Conservation (phyloP, 1,284 basidiomycete genomes). For the Cystobasidium pallidum region DNA sequence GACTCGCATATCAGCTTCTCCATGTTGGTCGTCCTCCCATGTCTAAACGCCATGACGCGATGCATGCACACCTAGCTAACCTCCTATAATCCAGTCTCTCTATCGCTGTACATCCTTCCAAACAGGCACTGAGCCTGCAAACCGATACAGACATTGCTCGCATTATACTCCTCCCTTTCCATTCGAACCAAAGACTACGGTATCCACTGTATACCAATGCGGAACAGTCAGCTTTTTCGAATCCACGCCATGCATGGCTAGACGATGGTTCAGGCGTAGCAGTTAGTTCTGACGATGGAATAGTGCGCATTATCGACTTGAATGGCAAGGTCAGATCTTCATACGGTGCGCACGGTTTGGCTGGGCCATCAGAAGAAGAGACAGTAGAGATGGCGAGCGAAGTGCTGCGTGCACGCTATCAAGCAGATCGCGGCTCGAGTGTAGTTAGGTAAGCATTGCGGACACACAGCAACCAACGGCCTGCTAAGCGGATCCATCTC, state of each 20-base stretch:
- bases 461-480: slow-evolving; percentile 26
- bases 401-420: slow-evolving; percentile 45
- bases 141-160: slow-evolving; percentile 50
- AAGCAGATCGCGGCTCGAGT: slow-evolving; percentile 49
- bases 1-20: slow-evolving; percentile 52
- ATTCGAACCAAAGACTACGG: slow-evolving; percentile 45
- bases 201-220: slow-evolving; percentile 51
- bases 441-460: slow-evolving; percentile 45
- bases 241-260: slow-evolving; percentile 50
- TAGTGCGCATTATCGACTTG: slow-evolving; percentile 50
- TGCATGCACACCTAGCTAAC: background rate
- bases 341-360: slow-evolving; percentile 49
- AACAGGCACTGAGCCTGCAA: slow-evolving; percentile 50
- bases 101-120: slow-evolving; percentile 50
- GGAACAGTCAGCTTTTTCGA: slow-evolving; percentile 48
- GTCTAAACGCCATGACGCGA: background rate
- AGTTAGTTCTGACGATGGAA: slow-evolving; percentile 52
- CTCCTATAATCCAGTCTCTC: slow-evolving; percentile 41
- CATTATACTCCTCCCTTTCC: slow-evolving; percentile 51
- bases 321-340: slow-evolving; percentile 39
- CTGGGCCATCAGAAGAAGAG: slow-evolving; percentile 45
- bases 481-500: background rate
- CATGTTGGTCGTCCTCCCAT: slow-evolving; percentile 41
- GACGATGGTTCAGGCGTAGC: slow-evolving; percentile 45
- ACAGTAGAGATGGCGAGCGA: slow-evolving; percentile 42